Evolutionary conservation across 2,329 filamentous ascomycete genomes (phyloP), one percentile per base, ranked within the genome.

Genomic region (Exophiala bonariae): DNA sequence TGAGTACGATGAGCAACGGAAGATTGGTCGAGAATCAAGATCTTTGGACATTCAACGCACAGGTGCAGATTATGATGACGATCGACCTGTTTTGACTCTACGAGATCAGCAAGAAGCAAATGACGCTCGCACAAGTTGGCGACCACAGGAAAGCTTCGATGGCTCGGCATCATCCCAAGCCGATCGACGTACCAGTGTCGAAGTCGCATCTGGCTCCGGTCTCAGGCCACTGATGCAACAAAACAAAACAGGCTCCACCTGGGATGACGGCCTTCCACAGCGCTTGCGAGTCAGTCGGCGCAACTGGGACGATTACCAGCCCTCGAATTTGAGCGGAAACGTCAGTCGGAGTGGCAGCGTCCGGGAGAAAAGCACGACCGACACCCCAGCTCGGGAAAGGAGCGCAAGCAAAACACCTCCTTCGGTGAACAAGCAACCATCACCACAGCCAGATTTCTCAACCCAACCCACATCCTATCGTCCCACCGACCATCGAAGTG

Each of bases 61-160:
- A 3, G 56, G 54, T 3, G 18, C 34, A 17, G 44, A 34, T 5
- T 42, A 40, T 1, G 43, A 52, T 13, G 30, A 34, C n/a, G 52
- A 57, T 28, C 26, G 50, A 47, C 51, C 49, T 3, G 52, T 56
- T 22, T 18, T 59, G 16, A 59, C 49, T 7, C 40, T 59, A 20
- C 52, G 56, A 16, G 56, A 59, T 30, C 56, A 59, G 37, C 56
- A 59, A 49, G 56, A 59, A 45, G 54, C 54, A 11, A 53, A 55
- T 28, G 56, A 59, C 42, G 56, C 56, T 11, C 50, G 54, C 16
- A 55, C 50, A 17, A 43, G 52, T 18, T 59, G 56, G 56, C 50
- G 56, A 31, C 56, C 56, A 16, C 56, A 59, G 32, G 56, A 59
- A 41, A 32, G 40, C 8, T 57, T 39, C 32, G 50, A 57, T 19